These are phyloP conservation scores for Boeremia lycopersici DNA, from an alignment of 2,329 filamentous ascomycete species.

Conservation along the genomic window DNA sequence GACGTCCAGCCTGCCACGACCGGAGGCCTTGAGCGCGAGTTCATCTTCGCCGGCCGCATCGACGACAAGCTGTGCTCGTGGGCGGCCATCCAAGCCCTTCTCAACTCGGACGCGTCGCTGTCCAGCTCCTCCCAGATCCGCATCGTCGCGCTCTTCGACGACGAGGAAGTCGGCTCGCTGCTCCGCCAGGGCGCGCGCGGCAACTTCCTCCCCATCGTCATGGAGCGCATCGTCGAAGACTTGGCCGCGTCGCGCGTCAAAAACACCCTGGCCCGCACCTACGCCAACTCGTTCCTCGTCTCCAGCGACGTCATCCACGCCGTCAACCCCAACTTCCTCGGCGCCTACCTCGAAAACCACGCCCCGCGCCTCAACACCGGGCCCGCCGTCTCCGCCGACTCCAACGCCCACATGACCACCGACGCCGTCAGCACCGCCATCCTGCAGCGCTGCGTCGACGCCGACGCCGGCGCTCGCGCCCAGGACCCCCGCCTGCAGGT, in stretches of 20 bases:
- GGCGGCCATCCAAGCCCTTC: slow-evolving; percentile 82
- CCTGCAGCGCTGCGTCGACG: slow-evolving; percentile 75
- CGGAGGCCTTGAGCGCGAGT: slow-evolving; percentile 85
- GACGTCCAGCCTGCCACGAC: slow-evolving; percentile 85
- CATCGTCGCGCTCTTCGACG: slow-evolving; percentile 91
- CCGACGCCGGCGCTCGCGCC: slow-evolving; percentile 52
- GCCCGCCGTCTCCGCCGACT: slow-evolving; percentile 77
- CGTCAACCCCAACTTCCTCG: slow-evolving; percentile 91
- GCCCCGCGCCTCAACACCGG: slow-evolving; percentile 88
- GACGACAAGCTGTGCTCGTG: slow-evolving; percentile 98
- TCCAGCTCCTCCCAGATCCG: slow-evolving; percentile 74
- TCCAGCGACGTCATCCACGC: slow-evolving; percentile 94
- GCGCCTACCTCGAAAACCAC: slow-evolving; percentile 83
- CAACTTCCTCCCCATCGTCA: slow-evolving; percentile 82
- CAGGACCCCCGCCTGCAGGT: slow-evolving; percentile 71
- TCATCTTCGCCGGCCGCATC: slow-evolving; percentile 93
- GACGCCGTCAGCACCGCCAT: slow-evolving; percentile 85
- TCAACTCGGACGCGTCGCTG: slow-evolving; percentile 62
- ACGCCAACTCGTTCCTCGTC: slow-evolving; percentile 89
- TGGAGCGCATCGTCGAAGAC: slow-evolving; percentile 81
- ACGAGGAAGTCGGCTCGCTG: slow-evolving; percentile 93
- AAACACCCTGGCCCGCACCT: slow-evolving; percentile 76
- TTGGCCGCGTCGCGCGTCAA: slow-evolving; percentile 57
- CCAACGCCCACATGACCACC: slow-evolving; percentile 95
- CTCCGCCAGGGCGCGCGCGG: slow-evolving; percentile 87